Percentiles rank a stretch among this genome's conserved stretches.
These are phyloP conservation scores for Rhizophagus sp. DNA, from an alignment of 192 early-diverging fungal species.

Conservation along the genomic window DNA sequence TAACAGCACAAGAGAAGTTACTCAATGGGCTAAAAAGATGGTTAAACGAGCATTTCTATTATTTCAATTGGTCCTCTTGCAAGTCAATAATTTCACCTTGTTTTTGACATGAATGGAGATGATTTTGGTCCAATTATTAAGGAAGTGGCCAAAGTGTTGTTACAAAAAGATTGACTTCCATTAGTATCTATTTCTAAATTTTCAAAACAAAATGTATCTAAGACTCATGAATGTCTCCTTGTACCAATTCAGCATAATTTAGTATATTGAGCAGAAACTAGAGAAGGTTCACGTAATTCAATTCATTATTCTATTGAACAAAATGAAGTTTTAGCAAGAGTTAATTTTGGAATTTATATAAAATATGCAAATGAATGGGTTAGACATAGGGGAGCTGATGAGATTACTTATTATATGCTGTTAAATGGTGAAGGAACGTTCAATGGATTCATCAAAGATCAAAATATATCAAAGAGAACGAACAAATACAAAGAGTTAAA, in stretches of 20 bases:
- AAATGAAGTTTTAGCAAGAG: conserved; percentile 57
- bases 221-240: conserved; percentile 73
- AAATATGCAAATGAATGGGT: neutral
- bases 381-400: neutral
- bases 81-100: no score
- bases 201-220: conserved; percentile 46
- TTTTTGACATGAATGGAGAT: no score
- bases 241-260: conserved; percentile 88
- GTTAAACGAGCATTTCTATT: no score
- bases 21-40: conserved; percentile 74
- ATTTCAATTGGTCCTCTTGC: no score
- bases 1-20: conserved; percentile 58
- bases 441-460: conserved; percentile 20
- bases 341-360: conserved; percentile 11
- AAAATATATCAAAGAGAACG: conserved; percentile 24
- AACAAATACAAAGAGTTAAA: conserved; percentile 12
- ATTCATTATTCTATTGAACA: conserved; percentile 70
- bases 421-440: conserved; percentile 36
- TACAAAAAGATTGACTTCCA: conserved; percentile 68
- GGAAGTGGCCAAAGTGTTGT: conserved; percentile 61
- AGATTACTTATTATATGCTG: conserved; percentile 30
- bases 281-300: conserved; percentile 58
- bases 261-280: conserved; percentile 65
- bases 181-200: conserved; percentile 53
- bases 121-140: conserved; percentile 81